These are phyloP conservation scores for Microsporum ferrugineum DNA, from an alignment of 2,329 filamentous ascomycete species.

Conservation along the genomic window DNA sequence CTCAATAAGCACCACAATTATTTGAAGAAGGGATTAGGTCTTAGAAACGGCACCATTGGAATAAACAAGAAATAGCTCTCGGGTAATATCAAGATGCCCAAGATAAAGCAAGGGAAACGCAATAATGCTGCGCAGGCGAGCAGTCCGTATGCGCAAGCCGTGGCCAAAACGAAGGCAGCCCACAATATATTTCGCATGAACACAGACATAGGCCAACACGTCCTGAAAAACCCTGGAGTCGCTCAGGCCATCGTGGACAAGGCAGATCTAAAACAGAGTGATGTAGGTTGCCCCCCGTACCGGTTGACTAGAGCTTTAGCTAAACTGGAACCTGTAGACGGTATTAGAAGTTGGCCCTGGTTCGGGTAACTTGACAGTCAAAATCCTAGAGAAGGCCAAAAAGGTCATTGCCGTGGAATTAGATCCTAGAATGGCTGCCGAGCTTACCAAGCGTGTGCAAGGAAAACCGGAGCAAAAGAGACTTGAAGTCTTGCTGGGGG, in stretches of 20 bases:
- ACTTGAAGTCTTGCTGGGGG: conserved; percentile 77
- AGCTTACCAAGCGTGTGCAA: conserved; percentile 87
- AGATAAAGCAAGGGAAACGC: conserved; percentile 44
- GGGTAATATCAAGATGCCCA: conserved; percentile 37
- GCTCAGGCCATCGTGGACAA: conserved; percentile 75
- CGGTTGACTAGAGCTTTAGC: background rate
- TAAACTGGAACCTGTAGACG: conserved; percentile 36
- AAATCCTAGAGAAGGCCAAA: conserved; percentile 78
- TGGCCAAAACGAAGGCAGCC: conserved; percentile 40
- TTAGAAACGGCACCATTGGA: background rate
- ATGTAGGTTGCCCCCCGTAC: conserved; percentile 31
- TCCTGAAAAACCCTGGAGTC: conserved; percentile 83
- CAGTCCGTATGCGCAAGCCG: conserved; percentile 31
- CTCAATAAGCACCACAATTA: too few relatives aligned
- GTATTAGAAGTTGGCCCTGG: conserved; percentile 90
- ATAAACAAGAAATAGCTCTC: background rate
- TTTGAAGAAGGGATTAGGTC: background rate
- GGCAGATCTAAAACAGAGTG: conserved; percentile 79
- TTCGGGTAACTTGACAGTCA: conserved; percentile 77
- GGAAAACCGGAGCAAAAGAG: conserved; percentile 74
- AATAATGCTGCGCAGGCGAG: conserved; percentile 34
- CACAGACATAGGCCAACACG: conserved; percentile 78
- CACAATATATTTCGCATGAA: conserved; percentile 98
- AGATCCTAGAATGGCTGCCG: conserved; percentile 92
- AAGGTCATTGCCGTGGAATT: conserved; percentile 79